These are phyloP conservation scores for Phytopythium mirpurense DNA, from an alignment of 352 stramenopile genomes.

Conservation along the genomic window DNA sequence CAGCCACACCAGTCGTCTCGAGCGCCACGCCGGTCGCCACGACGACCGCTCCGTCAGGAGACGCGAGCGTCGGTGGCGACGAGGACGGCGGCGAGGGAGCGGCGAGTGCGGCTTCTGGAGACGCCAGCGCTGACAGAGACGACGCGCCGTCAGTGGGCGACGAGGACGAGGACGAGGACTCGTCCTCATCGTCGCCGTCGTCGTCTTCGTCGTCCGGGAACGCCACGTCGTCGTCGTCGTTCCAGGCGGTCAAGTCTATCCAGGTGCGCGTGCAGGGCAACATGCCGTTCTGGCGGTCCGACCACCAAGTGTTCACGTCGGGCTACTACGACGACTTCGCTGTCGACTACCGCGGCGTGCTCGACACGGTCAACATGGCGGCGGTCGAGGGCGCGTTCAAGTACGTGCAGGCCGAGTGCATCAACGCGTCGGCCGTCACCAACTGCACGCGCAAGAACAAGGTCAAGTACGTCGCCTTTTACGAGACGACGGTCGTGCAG, in stretches of 20 bases:
- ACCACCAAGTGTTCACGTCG: constrained; percentile 28
- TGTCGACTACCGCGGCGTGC: constrained; percentile 29
- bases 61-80: constrained; percentile 1
- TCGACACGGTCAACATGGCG: constrained; percentile 51
- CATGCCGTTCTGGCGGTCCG: constrained; percentile 29
- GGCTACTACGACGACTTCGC: constrained; percentile 36
- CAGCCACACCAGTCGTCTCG: background rate
- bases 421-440: constrained; percentile 32
- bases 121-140: background rate
- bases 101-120: background rate
- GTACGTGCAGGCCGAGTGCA: constrained; percentile 59
- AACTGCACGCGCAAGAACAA: constrained; percentile 53
- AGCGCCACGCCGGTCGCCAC: background rate
- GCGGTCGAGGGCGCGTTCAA: constrained; percentile 51
- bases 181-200: background rate
- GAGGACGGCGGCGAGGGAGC: background rate
- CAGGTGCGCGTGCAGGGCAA: constrained; percentile 52
- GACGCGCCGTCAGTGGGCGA: no score
- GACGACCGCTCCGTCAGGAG: background rate
- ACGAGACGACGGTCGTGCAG: constrained; percentile 52
- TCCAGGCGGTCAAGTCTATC: constrained; percentile 36
- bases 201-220: background rate
- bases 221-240: constrained; percentile 8
- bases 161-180: no score
- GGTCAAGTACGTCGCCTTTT: constrained; percentile 58